phyloP scores from a whole-genome alignment of 805 yeast genomes.

The Lipomyces sp. region DNA sequence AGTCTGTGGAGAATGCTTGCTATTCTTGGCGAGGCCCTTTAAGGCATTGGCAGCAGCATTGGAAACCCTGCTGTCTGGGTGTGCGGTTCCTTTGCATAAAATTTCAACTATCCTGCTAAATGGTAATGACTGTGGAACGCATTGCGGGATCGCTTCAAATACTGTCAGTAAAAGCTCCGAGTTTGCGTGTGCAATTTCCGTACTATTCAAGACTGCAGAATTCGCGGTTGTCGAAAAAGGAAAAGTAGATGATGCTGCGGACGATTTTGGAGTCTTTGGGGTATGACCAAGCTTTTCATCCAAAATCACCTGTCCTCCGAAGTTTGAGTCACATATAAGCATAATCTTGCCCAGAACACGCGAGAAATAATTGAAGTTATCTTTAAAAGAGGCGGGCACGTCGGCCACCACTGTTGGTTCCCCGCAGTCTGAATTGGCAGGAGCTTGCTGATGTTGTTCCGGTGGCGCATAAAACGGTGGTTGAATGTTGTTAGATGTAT shows the following conservation, averaged over 20 bases:
- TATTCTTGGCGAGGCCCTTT: constrained; percentile 65
- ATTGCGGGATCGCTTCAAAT: constrained; percentile 73
- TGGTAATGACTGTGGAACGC: constrained; percentile 50
- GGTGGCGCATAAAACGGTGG: constrained; percentile 74
- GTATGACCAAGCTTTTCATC: constrained; percentile 35
- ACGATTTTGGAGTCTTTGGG: constrained; percentile 18
- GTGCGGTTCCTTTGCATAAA: constrained; percentile 71
- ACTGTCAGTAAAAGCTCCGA: constrained; percentile 65
- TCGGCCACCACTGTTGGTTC: not conserved
- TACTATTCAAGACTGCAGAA: not conserved
- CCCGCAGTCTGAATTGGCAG: not conserved
- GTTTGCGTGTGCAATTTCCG: constrained; percentile 37
- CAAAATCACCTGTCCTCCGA: constrained; percentile 48
- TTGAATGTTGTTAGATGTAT: constrained; percentile 48
- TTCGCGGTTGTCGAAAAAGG: not conserved
- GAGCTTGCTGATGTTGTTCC: constrained; percentile 7
- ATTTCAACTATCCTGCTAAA: constrained; percentile 69
- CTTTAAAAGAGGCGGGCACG: constrained; percentile 23
- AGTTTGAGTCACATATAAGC: constrained; percentile 56
- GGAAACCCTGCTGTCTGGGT: constrained; percentile 59
- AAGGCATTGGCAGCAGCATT: constrained; percentile 62
- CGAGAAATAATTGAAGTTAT: constrained; percentile 69
- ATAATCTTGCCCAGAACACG: constrained; percentile 54
- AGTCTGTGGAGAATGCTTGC: constrained; percentile 40
- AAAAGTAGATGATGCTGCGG: constrained; percentile 9